phyloP scores from a whole-genome alignment of 2,329 filamentous ascomycete species.

The Fusarium tjaetaba region DNA sequence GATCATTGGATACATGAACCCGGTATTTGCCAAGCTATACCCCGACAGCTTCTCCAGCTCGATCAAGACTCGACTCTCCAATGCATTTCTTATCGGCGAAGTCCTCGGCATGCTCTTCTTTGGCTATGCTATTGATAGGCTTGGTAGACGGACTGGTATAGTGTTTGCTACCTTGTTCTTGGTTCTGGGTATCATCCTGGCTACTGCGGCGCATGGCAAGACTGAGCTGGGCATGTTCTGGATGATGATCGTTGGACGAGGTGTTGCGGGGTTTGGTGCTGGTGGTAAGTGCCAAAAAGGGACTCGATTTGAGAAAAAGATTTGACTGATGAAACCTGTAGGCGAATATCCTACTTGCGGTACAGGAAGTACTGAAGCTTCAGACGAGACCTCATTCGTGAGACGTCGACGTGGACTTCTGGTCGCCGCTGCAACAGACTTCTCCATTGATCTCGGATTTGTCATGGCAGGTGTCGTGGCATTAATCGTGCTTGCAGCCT shows the following conservation, averaged over 20 bases:
- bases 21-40: background rate
- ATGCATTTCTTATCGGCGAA: background rate
- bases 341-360: background rate
- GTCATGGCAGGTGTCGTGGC: background rate
- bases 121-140: background rate
- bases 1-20: slow-evolving; percentile 1
- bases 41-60: background rate
- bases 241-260: background rate
- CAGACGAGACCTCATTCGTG: background rate
- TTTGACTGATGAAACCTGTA: fast-evolving
- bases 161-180: background rate
- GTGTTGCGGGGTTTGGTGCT: background rate
- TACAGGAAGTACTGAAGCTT: background rate
- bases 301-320: no score
- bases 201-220: background rate
- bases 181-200: background rate
- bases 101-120: background rate
- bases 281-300: background rate
- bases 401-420: background rate
- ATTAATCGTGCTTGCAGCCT: background rate
- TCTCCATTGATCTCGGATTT: background rate
- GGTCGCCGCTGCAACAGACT: background rate
- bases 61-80: background rate
- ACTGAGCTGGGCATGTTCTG: background rate
- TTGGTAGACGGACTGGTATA: background rate